phyloP scores from a whole-genome alignment of 2,329 filamentous ascomycete genomes.

The Fusarium penzigii region DNA sequence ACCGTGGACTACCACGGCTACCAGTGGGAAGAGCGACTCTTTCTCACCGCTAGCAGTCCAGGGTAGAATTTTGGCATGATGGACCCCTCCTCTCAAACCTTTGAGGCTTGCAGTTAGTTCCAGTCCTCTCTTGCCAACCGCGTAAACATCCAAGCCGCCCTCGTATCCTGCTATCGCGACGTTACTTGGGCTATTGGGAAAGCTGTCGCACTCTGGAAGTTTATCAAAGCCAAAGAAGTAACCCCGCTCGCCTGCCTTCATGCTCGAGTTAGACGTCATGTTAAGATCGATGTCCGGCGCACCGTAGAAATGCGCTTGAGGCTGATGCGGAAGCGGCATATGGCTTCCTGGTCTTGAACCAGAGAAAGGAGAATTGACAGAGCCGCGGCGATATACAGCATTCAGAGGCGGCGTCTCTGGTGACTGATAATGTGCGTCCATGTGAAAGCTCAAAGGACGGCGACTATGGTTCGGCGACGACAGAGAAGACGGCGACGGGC shows the following conservation, averaged over 20 bases:
- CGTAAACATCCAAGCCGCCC: conserved; percentile 75
- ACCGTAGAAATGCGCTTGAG: conserved; percentile 76
- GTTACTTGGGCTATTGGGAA: conserved; percentile 53
- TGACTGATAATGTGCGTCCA: conserved; percentile 47
- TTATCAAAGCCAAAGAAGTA: conserved; percentile 83
- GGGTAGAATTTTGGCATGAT: conserved; percentile 80
- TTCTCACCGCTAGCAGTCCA: conserved; percentile 60
- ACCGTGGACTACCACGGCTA: conserved; percentile 80
- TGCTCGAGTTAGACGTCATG: conserved; percentile 53
- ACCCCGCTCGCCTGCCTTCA: conserved; percentile 66
- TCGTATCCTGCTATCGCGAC: conserved; percentile 78
- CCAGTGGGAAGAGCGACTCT: conserved; percentile 64
- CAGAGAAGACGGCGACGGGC: conserved; percentile 45
- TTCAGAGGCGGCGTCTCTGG: conserved; percentile 41
- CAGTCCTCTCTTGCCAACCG: conserved; percentile 70
- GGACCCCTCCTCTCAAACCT: conserved; percentile 76
- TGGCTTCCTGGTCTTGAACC: conserved; percentile 47
- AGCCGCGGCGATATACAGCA: conserved; percentile 45
- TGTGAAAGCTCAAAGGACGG: conserved; percentile 57
- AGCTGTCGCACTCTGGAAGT: conserved; percentile 50
- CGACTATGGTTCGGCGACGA: conserved; percentile 39
- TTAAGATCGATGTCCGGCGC: conserved; percentile 75
- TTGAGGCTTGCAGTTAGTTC: conserved; percentile 71
- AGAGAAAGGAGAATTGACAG: conserved; percentile 53
- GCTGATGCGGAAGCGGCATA: conserved; percentile 72